Conservation (phyloP, 129 eudicot genomes). For the Heracleum sosnowskyi region DNA sequence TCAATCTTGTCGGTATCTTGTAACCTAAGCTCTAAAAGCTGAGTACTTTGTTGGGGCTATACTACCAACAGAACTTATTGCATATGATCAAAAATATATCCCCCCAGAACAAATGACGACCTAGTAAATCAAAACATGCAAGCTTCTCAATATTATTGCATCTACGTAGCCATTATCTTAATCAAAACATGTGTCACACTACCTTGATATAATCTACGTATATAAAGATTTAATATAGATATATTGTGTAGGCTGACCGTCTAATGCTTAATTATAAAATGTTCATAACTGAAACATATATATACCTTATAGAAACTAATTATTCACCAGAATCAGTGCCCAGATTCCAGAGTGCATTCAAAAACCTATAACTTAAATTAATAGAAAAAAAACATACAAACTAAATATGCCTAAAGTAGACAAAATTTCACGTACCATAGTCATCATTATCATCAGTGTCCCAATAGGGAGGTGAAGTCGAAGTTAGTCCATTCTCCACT, state of each 20-base stretch:
- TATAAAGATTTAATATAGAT: neutral
- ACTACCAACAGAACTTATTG: neutral
- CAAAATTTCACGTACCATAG: neutral
- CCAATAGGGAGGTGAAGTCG: slow-evolving; percentile 68
- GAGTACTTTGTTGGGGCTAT: neutral
- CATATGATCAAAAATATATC: neutral
- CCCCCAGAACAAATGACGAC: neutral
- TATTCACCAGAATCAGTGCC: neutral
- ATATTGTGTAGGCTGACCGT: neutral
- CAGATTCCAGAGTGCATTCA: neutral
- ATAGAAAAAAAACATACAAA: neutral
- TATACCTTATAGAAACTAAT: neutral
- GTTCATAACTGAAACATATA: neutral
- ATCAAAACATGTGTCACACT: neutral
- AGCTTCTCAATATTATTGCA: neutral
- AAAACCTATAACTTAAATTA: neutral
- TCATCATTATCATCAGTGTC: slow-evolving; percentile 58
- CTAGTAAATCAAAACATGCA: neutral
- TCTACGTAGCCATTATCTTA: neutral
- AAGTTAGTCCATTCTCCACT: slow-evolving; percentile 51
- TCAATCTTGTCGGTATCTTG: neutral
- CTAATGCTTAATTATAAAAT: neutral
- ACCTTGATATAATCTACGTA: neutral
- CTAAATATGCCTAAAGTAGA: neutral
- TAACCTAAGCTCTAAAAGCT: neutral